Evolutionary conservation across 805 yeast species (phyloP), one percentile per base, ranked within the genome.

Genomic region (Saitoella complicata): DNA sequence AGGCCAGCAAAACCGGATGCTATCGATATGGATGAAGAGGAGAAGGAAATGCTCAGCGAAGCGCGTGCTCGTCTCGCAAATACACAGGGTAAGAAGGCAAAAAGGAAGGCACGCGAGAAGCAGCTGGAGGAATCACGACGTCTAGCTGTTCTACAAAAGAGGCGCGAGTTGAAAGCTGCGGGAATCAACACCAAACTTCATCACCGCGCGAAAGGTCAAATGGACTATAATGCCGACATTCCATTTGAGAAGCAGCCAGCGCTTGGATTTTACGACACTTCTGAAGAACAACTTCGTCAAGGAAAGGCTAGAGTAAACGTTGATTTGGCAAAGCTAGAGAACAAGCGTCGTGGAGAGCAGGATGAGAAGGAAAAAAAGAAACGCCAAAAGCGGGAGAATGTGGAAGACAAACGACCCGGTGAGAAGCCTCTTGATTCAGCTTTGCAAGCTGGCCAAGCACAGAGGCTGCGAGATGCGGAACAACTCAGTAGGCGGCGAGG

Each of bases 1-100:
- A 73, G 49, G 47, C 84, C 84, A 2, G 88, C 95, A 0, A 69
- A 73, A 48, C 94, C 94, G 0, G 94, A 85, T 62, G 74, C 76
- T 1, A 77, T 73, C 9, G 82, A 78, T 31, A 65, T 85, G 69
- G 87, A 78, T 46, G 95, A 85, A 38, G 95, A 84, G 47, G 95
- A 88, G 55, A 65, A 72, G 46, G 96, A 88, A 58, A 85, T 87
- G 95, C 61, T 87, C 6, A 75, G 84, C n/a, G 98, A 91, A 58
- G 98, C 98, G 0, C 72, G 80, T 41, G 94, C 95, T 1, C 72
- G 98, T 53, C 65, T 88, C 50, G 83, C 94, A 8, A 87, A 85
- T 54, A 86, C 96, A 0, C 85, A 81, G 58, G 98, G 97, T 48
- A 86, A 87, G 53, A 88, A 88, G 60, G 95, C 96, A 0, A 83